Evolutionary conservation across 345 rosid genomes (phyloP).

Genomic region (Trapa bicornis): DNA sequence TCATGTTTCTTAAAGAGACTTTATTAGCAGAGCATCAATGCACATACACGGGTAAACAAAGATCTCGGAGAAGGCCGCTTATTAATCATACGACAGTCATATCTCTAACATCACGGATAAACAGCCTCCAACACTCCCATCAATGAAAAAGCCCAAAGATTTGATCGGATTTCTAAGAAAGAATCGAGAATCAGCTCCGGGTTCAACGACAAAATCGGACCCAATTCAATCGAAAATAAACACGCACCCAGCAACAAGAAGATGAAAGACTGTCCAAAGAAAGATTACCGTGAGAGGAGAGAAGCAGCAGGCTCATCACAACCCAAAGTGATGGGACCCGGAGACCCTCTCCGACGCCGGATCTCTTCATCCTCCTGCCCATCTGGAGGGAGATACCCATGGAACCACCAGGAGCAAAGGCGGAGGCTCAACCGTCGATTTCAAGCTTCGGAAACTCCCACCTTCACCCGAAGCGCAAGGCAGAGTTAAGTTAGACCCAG

Average conservation of each 20-base stretch:
- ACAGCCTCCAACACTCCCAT: background rate
- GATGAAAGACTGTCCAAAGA: background rate
- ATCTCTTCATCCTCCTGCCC: background rate
- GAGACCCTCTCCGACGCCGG: background rate
- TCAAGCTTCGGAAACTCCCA: background rate
- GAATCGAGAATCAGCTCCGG: background rate
- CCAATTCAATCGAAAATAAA: background rate
- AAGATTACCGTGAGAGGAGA: slow-evolving; percentile 24
- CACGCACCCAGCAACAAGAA: background rate
- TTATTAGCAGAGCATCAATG: background rate
- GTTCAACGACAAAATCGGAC: background rate
- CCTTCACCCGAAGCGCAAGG: background rate
- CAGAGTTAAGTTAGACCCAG: too few relatives aligned
- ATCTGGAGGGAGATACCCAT: background rate
- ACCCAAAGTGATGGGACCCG: slow-evolving; percentile 8
- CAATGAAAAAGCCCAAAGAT: background rate
- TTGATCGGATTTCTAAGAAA: background rate
- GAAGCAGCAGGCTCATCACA: slow-evolving; percentile 13
- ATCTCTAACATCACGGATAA: background rate
- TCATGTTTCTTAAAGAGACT: background rate
- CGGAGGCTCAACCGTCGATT: background rate
- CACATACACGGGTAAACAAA: background rate
- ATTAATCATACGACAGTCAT: background rate
- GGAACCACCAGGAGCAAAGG: background rate
- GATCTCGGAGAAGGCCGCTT: background rate